Evolutionary conservation across 2,329 filamentous ascomycete species (phyloP).

Genomic region (Arthrobotrys sinensis): DNA sequence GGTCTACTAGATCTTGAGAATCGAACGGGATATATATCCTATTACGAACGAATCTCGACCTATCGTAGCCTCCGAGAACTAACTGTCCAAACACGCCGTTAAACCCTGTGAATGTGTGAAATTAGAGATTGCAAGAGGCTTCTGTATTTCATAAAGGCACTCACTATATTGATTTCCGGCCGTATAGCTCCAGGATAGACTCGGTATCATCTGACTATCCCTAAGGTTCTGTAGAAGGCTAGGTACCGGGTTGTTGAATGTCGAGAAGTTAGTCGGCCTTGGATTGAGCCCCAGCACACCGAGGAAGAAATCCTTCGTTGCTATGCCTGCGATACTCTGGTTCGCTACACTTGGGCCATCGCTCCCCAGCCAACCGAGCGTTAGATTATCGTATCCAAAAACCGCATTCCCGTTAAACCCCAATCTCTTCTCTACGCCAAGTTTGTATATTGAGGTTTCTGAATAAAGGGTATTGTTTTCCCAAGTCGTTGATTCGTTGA

Average conservation of each 20-base stretch:
- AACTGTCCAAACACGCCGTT: slow-evolving; percentile 31
- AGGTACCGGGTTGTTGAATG: slow-evolving; percentile 36
- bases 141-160: not conserved
- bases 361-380: slow-evolving; percentile 25
- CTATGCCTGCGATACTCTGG: slow-evolving; percentile 44
- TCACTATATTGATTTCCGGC: slow-evolving; percentile 40
- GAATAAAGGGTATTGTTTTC: slow-evolving; percentile 29
- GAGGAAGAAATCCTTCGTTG: slow-evolving; percentile 44
- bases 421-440: slow-evolving; percentile 30
- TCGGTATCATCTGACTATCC: slow-evolving; percentile 7
- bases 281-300: slow-evolving; percentile 39
- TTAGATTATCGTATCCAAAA: slow-evolving; percentile 55
- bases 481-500: slow-evolving; percentile 42
- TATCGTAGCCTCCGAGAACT: slow-evolving; percentile 66
- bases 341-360: slow-evolving; percentile 17
- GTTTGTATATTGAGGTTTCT: slow-evolving; percentile 12
- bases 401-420: slow-evolving; percentile 38
- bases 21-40: slow-evolving; percentile 65
- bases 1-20: slow-evolving; percentile 63
- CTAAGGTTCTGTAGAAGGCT: slow-evolving; percentile 32
- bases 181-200: slow-evolving; percentile 41
- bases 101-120: not conserved
- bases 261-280: slow-evolving; percentile 29
- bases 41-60: slow-evolving; percentile 65
- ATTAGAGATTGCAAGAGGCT: not conserved